Evolutionary conservation across 805 yeast species (phyloP), one percentile per base, ranked within the genome.

Genomic region (Jamesozyma lodderae): DNA sequence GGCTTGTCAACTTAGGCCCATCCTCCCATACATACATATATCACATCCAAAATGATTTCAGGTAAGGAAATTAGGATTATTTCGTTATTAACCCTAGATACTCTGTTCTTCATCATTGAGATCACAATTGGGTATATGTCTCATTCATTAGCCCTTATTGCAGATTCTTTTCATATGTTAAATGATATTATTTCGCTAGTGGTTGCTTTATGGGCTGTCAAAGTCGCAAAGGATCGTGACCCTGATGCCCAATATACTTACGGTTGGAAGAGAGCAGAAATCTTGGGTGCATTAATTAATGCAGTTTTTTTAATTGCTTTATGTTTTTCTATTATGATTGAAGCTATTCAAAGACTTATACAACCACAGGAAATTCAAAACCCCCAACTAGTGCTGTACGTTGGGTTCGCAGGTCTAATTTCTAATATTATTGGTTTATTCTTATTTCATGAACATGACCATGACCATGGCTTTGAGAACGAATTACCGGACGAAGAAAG

Each of bases 191-290:
- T 90, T 42, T 86, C 96, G 1, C 68, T 90, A 25, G 46, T 88
- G 15, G 87, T 90, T 36, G 98, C 98, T 0, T 66, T 88, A 23
- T 90, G 96, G 96, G 98, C 98, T 0, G 97, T 92, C 16, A 75
- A 75, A 44, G 95, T 87, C 10, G 87, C 96, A 37, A 81, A 81
- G 50, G 76, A 75, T 28, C 74, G 77, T 52, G 76, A 78, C 21
- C 92, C 95, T 1, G 92, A 86, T 57, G 80, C 92, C 3, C 79
- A 79, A 41, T 90, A 84, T 64, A 92, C 97, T 2, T 90, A 92
- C 53, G 98, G 98, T 14, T 86, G 96, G 95, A 94, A 90, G 60
- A 72, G 98, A 49, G 97, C 97, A 4, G 98, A 90, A 62, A 88
- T 90, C 37, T 69, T 90, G 43, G 98, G 98, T 40, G 98, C 97